Evolutionary conservation across 2,329 filamentous ascomycete genomes (phyloP).

Genomic region (Xylaria sp.): DNA sequence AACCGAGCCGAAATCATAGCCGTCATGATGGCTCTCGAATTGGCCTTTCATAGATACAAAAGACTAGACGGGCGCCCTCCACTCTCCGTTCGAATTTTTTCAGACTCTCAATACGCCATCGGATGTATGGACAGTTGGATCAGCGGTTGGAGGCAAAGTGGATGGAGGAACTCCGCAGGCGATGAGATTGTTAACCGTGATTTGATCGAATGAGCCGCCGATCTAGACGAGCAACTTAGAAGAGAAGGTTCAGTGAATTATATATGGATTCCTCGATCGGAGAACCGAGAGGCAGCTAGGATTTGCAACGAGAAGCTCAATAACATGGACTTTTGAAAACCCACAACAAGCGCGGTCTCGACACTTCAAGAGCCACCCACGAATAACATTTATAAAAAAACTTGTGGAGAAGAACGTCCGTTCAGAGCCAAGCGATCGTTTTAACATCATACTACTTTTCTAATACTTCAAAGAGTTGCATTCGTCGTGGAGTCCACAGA

Average conservation of each 20-base stretch:
- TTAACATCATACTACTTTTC: not conserved
- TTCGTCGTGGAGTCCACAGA: not conserved
- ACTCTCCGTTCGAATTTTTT: conserved; percentile 48
- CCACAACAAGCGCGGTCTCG: not conserved
- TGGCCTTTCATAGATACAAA: conserved; percentile 53
- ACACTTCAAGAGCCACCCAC: not conserved
- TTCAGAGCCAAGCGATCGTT: not conserved
- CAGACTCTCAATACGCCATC: conserved; percentile 53
- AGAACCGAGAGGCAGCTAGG: conserved; percentile 50
- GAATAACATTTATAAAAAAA: not conserved
- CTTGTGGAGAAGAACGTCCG: not conserved
- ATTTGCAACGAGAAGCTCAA: conserved; percentile 50
- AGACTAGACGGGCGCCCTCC: conserved; percentile 37
- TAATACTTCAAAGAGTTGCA: not conserved
- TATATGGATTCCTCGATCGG: conserved; percentile 49
- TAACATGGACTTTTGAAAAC: conserved; percentile 16
- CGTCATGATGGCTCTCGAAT: conserved; percentile 60
- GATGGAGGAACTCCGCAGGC: conserved; percentile 43
- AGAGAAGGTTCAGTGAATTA: conserved; percentile 48
- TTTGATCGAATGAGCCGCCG: conserved; percentile 47
- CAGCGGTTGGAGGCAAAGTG: conserved; percentile 44
- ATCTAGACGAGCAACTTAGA: conserved; percentile 45
- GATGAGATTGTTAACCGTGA: conserved; percentile 50
- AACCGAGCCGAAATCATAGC: conserved; percentile 53
- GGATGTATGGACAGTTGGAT: conserved; percentile 50